Evolutionary conservation across 805 yeast species (phyloP), one percentile per base, ranked within the genome.

Genomic region (Ogataea nakhonphanomensis): DNA sequence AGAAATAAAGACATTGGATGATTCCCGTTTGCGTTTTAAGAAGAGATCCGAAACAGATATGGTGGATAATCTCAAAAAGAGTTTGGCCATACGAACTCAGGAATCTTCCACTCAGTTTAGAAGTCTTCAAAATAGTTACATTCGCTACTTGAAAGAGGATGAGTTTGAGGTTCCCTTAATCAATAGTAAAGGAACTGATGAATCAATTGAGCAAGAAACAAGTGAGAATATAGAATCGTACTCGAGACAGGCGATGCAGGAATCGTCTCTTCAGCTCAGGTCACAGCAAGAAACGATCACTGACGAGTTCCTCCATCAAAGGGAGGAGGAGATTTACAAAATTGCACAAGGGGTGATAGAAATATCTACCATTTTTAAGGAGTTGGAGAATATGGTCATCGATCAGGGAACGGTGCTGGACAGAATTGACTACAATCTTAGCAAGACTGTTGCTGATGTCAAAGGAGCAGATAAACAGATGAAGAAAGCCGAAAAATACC

Each of bases 401-500:
- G 98, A 93, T 55, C 99, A 93, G 64, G 99, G 99, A 1, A 87
- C 96, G 0, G 74, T 93, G 31, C 70, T 93, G 44, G 99, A 93
- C 63, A 70, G 97, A 50, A 91, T 93, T 41, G 99, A 91, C 62
- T 93, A 91, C 61, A 93, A 93, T 58, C 66, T 93, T 44, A 84
- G 83, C 45, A 80, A 79, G 44, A 83, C 95, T n/a, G 82, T 78
- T 2, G 77, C 77, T 25, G 84, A 88, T 49, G 74, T 91, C 44
- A 78, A 81, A 54, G 73, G 71, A 27, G 93, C 97, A 0, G 86
- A 85, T 45, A 76, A 78, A 45, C 93, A 93, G 63, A 67, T 93
- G 45, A 69, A 73, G 8, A 73, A 79, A 50, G 97, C 97, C 0
- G 80, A 84, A 32, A 64, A 69, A 11, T 86, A 91, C 64, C 98